Conservation (phyloP, 106 monocot species). For the Acorus calamus region DNA sequence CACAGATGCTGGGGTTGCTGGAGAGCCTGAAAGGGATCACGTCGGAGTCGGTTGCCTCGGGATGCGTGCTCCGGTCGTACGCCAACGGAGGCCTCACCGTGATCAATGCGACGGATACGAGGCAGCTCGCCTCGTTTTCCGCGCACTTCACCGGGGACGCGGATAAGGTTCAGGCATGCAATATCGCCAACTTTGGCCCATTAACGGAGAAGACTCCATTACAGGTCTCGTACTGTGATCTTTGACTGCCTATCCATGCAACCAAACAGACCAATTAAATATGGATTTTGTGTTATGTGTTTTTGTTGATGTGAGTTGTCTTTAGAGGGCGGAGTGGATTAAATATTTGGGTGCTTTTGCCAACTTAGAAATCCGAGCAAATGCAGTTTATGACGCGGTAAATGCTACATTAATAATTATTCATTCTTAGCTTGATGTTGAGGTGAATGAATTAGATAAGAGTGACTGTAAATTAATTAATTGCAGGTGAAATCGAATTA, state of each 20-base stretch:
- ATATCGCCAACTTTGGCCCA: constrained; percentile 66
- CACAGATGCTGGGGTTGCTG: constrained; percentile 66
- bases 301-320: not conserved
- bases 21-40: constrained; percentile 70
- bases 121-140: constrained; percentile 41
- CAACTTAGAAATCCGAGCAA: constrained; percentile 84
- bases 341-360: constrained; percentile 82
- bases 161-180: constrained; percentile 49
- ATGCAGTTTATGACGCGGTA: constrained; percentile 76
- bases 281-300: not conserved
- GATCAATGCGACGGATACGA: constrained; percentile 46
- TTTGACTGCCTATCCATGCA: no score
- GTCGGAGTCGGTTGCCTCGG: constrained; percentile 52
- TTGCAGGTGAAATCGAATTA: constrained; percentile 84
- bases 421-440: no score
- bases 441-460: no score
- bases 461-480: no score
- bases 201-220: constrained; percentile 57
- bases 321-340: constrained; percentile 93
- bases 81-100: constrained; percentile 48
- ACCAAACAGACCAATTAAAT: no score
- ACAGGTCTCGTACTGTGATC: constrained; percentile 23
- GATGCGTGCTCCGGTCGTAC: constrained; percentile 49
- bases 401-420: not conserved
- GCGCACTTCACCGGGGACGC: constrained; percentile 59